Base-by-base conservation (phyloP, 192 early-diverging fungal genomes). In the Phlyctochytrium planicorne region DNA sequence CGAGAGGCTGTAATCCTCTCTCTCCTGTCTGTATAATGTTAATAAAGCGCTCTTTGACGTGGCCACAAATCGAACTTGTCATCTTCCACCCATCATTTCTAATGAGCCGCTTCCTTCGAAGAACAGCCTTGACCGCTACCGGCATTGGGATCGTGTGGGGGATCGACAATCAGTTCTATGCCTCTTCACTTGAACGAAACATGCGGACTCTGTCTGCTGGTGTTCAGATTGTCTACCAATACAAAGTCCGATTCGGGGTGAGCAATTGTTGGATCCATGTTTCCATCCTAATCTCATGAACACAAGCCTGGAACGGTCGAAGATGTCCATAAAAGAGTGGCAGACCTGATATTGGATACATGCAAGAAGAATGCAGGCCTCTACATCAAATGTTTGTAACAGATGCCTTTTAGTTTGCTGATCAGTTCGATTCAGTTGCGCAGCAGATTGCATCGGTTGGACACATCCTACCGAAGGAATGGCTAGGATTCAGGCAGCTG, bases 301-400 rank as follows among this genome's bases (percentile, higher is more conserved):
- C 65, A 50, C 23, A 85, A 75, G 68, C 81, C 81, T 47, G 84
- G 78, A 55, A 69, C 56, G 34, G 80, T 94, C 47, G 86, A 87
- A 52, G 76, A 74, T 10, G 76, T 98, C 27, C 93, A 96, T 70
- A 71, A 83, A 68, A 75, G 90, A 57, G 86, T 87, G 1, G 91
- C 93, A 3, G 74, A 85, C 31, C 71, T 87, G 33, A 86, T 97
- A 53, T 78, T 95, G 53, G 69, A 85, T 37, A 84, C 90, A 34
- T 97, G 93, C 71, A 78, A 84, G 60, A 78, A 82, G 17, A 97
- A 97, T 73, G 90, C 65, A 2, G 93, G 94, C 0, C 78, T 98
- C 25, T 94, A 94, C 70, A 94, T 98, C 60, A 98, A 98, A 71
- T 90, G 88, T 75, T 93, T 91, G 0, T 90, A 91, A 71, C 17